A percentile compares a stretch with the other conserved stretches of the same genome.
phyloP scores from a whole-genome alignment of 2,329 filamentous ascomycete species.

The Aspergillus ochraceoroseus region DNA sequence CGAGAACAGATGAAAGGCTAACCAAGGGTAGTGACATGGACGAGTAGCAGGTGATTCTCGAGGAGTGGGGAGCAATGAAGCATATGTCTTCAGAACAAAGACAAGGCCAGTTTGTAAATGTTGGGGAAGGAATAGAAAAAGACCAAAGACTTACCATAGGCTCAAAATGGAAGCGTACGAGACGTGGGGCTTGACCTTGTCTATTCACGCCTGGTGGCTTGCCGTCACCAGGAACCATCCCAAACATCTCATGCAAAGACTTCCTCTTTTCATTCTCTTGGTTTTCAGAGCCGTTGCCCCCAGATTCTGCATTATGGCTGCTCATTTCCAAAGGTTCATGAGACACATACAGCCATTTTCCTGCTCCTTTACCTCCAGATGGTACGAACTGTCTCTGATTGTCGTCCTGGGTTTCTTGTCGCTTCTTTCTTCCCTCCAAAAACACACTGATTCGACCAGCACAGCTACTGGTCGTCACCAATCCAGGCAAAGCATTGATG shows the following conservation, averaged over 20 bases:
- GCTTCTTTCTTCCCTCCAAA: slow-evolving; percentile 64
- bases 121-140: slow-evolving; percentile 7
- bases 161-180: slow-evolving; percentile 85
- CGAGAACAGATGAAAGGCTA: slow-evolving; percentile 8
- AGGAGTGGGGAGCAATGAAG: background rate
- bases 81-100: too few species aligned
- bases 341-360: slow-evolving; percentile 81
- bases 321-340: slow-evolving; percentile 61
- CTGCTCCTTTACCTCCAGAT: slow-evolving; percentile 78
- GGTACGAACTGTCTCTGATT: slow-evolving; percentile 48
- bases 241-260: slow-evolving; percentile 40
- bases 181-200: slow-evolving; percentile 47
- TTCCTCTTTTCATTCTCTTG: slow-evolving; percentile 26
- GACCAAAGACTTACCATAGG: slow-evolving; percentile 75
- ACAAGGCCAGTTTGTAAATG: too few species aligned
- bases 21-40: too few species aligned
- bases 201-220: slow-evolving; percentile 28
- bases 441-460: slow-evolving; percentile 84
- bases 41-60: too few species aligned
- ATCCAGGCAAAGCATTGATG: slow-evolving; percentile 68
- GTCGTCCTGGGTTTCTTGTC: slow-evolving; percentile 18
- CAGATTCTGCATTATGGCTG: background rate
- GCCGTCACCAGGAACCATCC: slow-evolving; percentile 37
- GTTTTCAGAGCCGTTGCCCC: slow-evolving; percentile 3
- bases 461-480: slow-evolving; percentile 91